A percentile compares a stretch with the other conserved stretches of the same genome.
Conservation (phyloP, 2,329 filamentous ascomycete species). For the Sclerotinia glacialis region DNA sequence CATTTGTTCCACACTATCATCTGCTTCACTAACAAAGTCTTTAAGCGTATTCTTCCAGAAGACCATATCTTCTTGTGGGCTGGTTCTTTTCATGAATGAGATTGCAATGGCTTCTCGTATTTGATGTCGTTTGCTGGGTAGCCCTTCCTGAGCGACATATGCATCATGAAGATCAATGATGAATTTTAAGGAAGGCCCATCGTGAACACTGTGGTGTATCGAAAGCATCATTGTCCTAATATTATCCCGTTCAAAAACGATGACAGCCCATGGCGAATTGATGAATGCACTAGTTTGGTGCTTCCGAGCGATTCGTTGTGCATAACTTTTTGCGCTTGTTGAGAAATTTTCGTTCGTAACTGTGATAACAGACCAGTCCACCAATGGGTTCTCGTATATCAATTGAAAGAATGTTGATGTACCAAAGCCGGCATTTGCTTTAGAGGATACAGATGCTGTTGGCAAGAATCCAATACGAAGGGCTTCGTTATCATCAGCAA, state of each 20-base stretch:
- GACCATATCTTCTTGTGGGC: conserved; percentile 5
- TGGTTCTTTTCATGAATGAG: not conserved
- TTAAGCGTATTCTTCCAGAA: not conserved
- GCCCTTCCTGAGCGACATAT: not conserved
- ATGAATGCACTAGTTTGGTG: conserved; percentile 3
- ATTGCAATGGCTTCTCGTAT: not conserved
- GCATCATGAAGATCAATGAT: conserved; percentile 4
- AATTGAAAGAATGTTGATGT: conserved; percentile 24
- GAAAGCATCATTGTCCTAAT: conserved; percentile 15
- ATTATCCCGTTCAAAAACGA: not conserved
- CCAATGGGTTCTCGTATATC: not conserved
- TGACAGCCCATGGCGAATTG: conserved; percentile 1
- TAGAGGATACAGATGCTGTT: not conserved
- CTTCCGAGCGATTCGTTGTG: conserved; percentile 6
- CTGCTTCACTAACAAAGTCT: not conserved
- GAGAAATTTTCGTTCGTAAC: not conserved
- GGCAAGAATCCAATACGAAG: conserved; percentile 39
- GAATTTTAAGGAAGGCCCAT: not conserved
- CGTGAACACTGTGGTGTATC: conserved; percentile 2
- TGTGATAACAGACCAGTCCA: not conserved
- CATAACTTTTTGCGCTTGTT: not conserved
- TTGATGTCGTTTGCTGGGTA: not conserved
- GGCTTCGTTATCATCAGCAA: conserved; percentile 33
- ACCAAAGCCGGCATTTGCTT: not conserved
- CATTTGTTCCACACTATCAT: not conserved